Percentiles rank a stretch among this genome's conserved stretches.
phyloP scores from a whole-genome alignment of 306 rosid species.

The Fagus crenata region DNA sequence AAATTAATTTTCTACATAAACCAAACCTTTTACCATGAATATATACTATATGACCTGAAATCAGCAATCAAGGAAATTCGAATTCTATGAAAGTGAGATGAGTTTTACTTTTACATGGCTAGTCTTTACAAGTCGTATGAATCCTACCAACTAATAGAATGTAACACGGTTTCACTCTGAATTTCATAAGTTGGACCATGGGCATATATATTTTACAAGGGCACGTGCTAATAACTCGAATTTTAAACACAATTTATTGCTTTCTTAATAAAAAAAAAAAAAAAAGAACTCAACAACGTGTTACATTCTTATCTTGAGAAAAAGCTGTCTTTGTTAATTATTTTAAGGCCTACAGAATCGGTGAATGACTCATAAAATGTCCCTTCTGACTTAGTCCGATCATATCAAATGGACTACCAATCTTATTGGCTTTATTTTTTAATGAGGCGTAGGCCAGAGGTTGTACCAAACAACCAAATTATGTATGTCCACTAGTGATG shows the following conservation, averaged over 20 bases:
- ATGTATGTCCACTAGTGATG: not conserved
- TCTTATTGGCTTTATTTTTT: too few species aligned
- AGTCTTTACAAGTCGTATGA: too few species aligned
- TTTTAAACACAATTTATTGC: not conserved
- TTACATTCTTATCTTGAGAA: not conserved
- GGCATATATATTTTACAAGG: not conserved
- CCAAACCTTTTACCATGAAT: too few species aligned
- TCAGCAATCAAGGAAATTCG: too few species aligned
- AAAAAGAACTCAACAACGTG: not conserved
- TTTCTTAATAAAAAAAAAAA: not conserved
- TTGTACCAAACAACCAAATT: too few species aligned
- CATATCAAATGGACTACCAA: too few species aligned
- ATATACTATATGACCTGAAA: too few species aligned
- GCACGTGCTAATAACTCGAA: not conserved
- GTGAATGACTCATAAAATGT: slow-evolving; percentile 3
- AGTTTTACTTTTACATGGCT: too few species aligned
- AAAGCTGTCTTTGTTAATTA: not conserved
- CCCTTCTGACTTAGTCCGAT: not conserved
- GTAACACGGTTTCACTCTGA: not conserved
- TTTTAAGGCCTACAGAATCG: not conserved
- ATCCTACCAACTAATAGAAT: not conserved
- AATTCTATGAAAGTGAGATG: too few species aligned
- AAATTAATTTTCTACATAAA: too few species aligned
- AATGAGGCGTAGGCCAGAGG: too few species aligned
- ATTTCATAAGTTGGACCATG: not conserved